Base-by-base conservation (phyloP, 2,329 filamentous ascomycete species). In the Myriosclerotinia scirpicola region DNA sequence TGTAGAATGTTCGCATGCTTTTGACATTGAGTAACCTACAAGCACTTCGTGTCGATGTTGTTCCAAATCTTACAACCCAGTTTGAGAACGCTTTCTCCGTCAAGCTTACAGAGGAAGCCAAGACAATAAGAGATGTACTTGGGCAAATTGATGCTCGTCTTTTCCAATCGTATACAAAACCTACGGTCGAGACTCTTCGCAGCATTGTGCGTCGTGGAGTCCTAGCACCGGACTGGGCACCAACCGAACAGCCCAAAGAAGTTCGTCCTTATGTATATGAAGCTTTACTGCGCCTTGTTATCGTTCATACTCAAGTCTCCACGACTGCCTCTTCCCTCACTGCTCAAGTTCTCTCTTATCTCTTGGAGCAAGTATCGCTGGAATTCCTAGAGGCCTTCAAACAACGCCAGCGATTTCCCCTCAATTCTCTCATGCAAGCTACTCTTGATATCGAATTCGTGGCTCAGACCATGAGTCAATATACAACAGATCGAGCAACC, bases 371-470 rank as follows among this genome's bases (percentile, higher is more conserved):
- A 74, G 85, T 90, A 14, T 94, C 90, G 14, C 81, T 85, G 7
- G 88, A 93, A 69, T 87, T 98, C n/a, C 87, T 97, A 20, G 85
- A 89, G 38, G 89, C 92, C 0, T 97, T 98, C 82, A 82, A 85
- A 77, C 76, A 82, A 46, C 87, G 89, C 8, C 78, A 73, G 40
- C 82, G 82, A 26, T 98, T 95, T 79, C 85, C 87, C 1, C 87
- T 99, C 0, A 83, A 90, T 6, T 89, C 91, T 8, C 85, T 99
- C 61, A 96, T 98, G 89, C 96, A 99, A 79, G 96, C 96, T 1
- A 99, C 95, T 0, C 86, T 99, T 1, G 95, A 99, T 75, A 93
- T 97, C 1, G 95, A 99, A 78, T 98, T 99, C 76, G 89, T 98
- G 67, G 92, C 93, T 0, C 95, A 99, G 80, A 97, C 94, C 6